A percentile compares a stretch with the other conserved stretches of the same genome.
Evolutionary conservation across 83 land plant genomes (phyloP).

Genomic region (Picea engelmannii): DNA sequence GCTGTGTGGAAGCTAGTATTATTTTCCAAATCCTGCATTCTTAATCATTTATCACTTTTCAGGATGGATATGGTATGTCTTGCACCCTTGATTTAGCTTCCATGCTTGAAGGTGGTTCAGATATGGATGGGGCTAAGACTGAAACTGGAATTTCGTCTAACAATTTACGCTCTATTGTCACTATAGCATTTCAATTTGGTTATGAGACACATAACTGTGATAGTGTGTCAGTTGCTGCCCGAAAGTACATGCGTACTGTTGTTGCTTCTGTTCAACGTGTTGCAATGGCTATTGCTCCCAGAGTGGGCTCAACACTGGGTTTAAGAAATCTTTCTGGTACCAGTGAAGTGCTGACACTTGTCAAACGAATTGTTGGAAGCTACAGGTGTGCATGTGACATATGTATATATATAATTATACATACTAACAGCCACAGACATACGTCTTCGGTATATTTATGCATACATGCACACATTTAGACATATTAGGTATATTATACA

Average conservation of each 20-base stretch:
- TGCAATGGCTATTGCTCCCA: slow-evolving; percentile 43
- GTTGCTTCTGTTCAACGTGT: slow-evolving; percentile 39
- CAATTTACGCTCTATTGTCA: slow-evolving; percentile 27
- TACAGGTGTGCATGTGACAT: background rate
- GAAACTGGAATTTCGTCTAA: slow-evolving; percentile 15
- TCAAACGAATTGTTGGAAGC: background rate
- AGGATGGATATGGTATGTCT: slow-evolving; percentile 28
- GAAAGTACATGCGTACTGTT: slow-evolving; percentile 38
- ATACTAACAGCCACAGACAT: background rate
- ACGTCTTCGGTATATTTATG: too few species aligned
- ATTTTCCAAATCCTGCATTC: background rate
- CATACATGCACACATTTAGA: too few species aligned
- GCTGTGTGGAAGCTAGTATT: background rate
- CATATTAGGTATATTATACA: too few species aligned
- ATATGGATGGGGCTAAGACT: slow-evolving; percentile 10
- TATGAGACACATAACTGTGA: slow-evolving; percentile 38
- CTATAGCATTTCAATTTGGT: slow-evolving; percentile 42
- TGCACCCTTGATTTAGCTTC: slow-evolving; percentile 38
- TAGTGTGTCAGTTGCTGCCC: slow-evolving; percentile 30
- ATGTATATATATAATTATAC: too few species aligned
- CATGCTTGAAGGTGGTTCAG: slow-evolving; percentile 29
- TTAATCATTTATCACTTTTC: background rate
- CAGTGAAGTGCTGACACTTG: background rate
- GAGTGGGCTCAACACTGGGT: slow-evolving; percentile 20
- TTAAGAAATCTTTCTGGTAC: slow-evolving; percentile 16